Evolutionary conservation across 192 early-diverging fungal genomes (phyloP), one percentile per base, ranked within the genome.

Genomic region (Podila horticola): DNA sequence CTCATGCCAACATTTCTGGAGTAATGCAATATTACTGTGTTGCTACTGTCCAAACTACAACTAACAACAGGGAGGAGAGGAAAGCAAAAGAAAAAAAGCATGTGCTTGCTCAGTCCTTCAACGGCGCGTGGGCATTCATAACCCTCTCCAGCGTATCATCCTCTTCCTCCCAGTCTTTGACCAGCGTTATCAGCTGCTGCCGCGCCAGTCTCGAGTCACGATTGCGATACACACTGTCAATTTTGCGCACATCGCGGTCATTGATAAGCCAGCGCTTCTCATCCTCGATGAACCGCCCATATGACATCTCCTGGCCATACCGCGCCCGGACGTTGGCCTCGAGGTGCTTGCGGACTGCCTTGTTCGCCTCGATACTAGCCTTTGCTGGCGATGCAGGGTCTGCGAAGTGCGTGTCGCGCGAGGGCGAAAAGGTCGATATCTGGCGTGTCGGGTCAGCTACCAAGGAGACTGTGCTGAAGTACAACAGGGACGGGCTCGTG

Each of bases 71-170:
- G 34, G 34, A 8, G 34, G 34, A 36, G 34, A 36, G 33, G 11
- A 10, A 1, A 36, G 34, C 34, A 36, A 36, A 11, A 10, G 34
- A 36, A 36, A 36, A 10, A 7, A 36, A 36, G 9, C 34, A 36
- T 10, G 34, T 11, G 9, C 34, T 36, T 36, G 34, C 34, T 36
- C 34, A 36, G 34, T 36, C 9, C 34, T 11, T 36, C 9, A 10
- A 41, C 62, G 31, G 31, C 15, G 34, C 31, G 7, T 31, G 31
- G 8, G 34, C 62, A 38, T 62, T 62, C 62, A 63, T 63, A 41
- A 63, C 62, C 62, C 62, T 63, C 34, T 63, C 62, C 62, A 63
- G 22, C 13, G 62, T 63, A 41, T 63, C 62, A 41, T 63, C 62
- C 34, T 38, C 62, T 41, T 63, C 62, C 36, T 63, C 62, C 62